phyloP scores from a whole-genome alignment of 495 filamentous ascomycete genomes.

The Aspergillus ellipticus region DNA sequence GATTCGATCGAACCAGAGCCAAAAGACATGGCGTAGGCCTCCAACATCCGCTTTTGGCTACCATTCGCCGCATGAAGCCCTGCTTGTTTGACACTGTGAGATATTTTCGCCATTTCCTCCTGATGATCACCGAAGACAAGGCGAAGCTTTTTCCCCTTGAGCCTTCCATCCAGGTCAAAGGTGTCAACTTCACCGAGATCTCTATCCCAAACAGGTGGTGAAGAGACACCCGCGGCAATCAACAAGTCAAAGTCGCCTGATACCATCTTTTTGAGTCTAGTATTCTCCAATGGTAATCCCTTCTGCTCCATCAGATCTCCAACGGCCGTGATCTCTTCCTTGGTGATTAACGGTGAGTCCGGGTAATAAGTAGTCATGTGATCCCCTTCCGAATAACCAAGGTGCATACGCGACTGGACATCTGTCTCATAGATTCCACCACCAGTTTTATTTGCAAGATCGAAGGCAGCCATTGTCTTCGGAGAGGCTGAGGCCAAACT shows the following conservation, averaged over 20 bases:
- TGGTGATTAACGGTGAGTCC: conserved; percentile 76
- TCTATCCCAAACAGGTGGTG: conserved; percentile 55
- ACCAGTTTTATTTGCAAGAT: conserved; percentile 48
- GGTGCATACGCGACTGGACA: conserved; percentile 65
- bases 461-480: conserved; percentile 58
- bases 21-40: conserved; percentile 81
- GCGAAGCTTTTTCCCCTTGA: conserved; percentile 67
- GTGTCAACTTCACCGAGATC: conserved; percentile 66
- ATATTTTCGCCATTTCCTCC: conserved; percentile 75
- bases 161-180: conserved; percentile 57
- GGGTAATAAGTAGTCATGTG: conserved; percentile 95
- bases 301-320: conserved; percentile 72
- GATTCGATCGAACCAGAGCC: conserved; percentile 77
- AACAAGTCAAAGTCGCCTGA: conserved; percentile 73
- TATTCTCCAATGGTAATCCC: conserved; percentile 79
- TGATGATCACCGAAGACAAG: conserved; percentile 83
- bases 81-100: conserved; percentile 66
- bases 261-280: conserved; percentile 70
- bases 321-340: conserved; percentile 73
- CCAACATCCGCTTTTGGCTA: conserved; percentile 79
- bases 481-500: conserved; percentile 64
- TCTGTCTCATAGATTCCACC: conserved; percentile 72
- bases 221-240: conserved; percentile 68
- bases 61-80: conserved; percentile 76
- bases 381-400: conserved; percentile 78